Evolutionary conservation across 1,139 yeast genomes (phyloP), one percentile per base, ranked within the genome.

Genomic region (Saccharomyces hybrid): DNA sequence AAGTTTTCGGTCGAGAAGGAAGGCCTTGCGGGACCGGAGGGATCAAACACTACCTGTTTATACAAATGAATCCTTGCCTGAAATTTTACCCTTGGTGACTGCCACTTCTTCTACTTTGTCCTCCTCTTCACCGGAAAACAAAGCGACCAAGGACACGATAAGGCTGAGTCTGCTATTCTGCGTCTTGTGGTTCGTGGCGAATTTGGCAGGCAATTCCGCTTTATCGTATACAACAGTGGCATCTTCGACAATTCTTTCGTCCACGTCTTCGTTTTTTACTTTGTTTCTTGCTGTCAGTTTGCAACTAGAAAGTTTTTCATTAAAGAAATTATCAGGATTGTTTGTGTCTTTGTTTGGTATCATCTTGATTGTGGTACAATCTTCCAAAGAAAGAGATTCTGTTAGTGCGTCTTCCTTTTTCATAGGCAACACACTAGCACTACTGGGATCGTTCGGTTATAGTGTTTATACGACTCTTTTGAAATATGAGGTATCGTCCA

Each of bases 181-280:
- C 58, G 71, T 87, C 4, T 75, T 93, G 48, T 93, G 99, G 99
- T 91, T 89, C 66, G 62, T 83, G 25, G 96, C 98, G 3, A 93
- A 93, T 68, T 76, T 91, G 59, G 85, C 88, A 54, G 90, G 95
- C 34, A 93, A 93, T 70, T 88, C 96, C 0, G 84, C 96, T 16
- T 76, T 91, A 52, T 79, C 88, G 32, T 91, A 85, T 70, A 93
- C 98, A 0, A 84, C 93, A 11, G 98, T 91, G 31, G 95, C 96
- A 8, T 85, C 93, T 16, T 97, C 95, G 64, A 93, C 98, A 3
- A 91, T 93, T 41, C 72, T 93, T 48, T 85, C 96, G 6, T 86
- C 96, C 46, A 90, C 98, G 0, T 86, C 96, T 6, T 87, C 96
- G 13, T 90, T 93, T 67, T 93, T 93, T 78, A 93, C 99, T 0